Percentiles rank a stretch among this genome's conserved stretches.
phyloP scores from a whole-genome alignment of 148 eudicot species.

The Fallopia convolvulus region DNA sequence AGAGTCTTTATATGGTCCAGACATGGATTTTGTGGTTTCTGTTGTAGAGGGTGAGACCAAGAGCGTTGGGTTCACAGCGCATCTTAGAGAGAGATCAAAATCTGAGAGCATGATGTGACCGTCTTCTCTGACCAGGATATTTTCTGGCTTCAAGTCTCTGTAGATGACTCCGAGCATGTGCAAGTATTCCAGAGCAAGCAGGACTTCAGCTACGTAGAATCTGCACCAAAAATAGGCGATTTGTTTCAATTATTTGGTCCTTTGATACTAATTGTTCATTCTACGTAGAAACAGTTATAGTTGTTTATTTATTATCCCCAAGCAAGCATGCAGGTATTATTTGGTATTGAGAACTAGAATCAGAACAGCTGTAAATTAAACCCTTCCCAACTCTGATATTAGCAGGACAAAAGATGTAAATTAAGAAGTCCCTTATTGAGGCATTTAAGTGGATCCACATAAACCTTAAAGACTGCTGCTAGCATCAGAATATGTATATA shows the following conservation, averaged over 20 bases:
- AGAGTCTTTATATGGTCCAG: slow-evolving; percentile 60
- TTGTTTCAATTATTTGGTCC: neutral
- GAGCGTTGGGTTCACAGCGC: slow-evolving; percentile 78
- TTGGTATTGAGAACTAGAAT: neutral
- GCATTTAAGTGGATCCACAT: neutral
- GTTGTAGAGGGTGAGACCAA: slow-evolving; percentile 43
- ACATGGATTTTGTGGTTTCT: slow-evolving; percentile 45
- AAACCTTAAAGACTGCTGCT: neutral
- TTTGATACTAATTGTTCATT: neutral
- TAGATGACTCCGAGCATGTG: slow-evolving; percentile 96
- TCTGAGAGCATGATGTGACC: slow-evolving; percentile 97
- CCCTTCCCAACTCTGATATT: neutral
- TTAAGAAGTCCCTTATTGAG: neutral
- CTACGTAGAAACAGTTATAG: neutral
- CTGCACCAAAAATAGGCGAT: slow-evolving; percentile 28
- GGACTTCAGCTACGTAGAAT: slow-evolving; percentile 87
- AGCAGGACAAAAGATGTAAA: neutral
- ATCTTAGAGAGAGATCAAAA: slow-evolving; percentile 85
- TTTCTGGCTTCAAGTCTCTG: slow-evolving; percentile 86
- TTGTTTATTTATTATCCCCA: neutral
- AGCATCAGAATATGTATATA: neutral
- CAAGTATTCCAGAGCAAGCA: slow-evolving; percentile 80
- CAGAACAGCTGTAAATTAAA: neutral
- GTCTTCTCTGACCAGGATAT: slow-evolving; percentile 84
- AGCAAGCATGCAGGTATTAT: neutral